Conservation (phyloP, 805 yeast species). For the Lachancea nothofagi region DNA sequence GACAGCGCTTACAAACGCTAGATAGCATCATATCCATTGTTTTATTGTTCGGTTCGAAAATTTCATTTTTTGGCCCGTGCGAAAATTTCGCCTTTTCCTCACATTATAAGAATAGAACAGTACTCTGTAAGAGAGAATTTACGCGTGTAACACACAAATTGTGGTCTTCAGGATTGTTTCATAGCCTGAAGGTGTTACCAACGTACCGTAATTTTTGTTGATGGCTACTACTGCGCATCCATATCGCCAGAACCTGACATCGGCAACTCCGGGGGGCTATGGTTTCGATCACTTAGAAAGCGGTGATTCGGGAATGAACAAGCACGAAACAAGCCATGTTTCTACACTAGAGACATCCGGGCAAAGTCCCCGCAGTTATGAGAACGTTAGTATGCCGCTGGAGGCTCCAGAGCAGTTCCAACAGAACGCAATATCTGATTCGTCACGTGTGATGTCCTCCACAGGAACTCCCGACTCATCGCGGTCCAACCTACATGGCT, state of each 20-base stretch:
- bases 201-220: not conserved
- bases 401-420: not conserved
- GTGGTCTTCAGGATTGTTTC: too few species aligned
- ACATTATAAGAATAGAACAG: not conserved
- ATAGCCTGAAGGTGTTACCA: not conserved
- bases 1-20: too few species aligned
- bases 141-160: too few species aligned
- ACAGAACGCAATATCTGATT: slow-evolving; percentile 2
- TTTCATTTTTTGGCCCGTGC: slow-evolving; percentile 4
- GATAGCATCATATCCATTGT: too few species aligned
- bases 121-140: not conserved
- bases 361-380: not conserved
- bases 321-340: not conserved
- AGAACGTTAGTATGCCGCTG: not conserved
- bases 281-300: slow-evolving; percentile 9
- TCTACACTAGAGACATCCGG: not conserved
- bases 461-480: slow-evolving; percentile 7
- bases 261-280: slow-evolving; percentile 3
- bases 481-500: slow-evolving; percentile 2
- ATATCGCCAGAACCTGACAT: slow-evolving; percentile 7
- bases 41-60: not conserved
- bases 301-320: slow-evolving; percentile 2
- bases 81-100: slow-evolving; percentile 6
- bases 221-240: slow-evolving; percentile 12
- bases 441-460: slow-evolving; percentile 6